Conservation (phyloP, 768 basidiomycete genomes). For the Dendrothele bispora region DNA sequence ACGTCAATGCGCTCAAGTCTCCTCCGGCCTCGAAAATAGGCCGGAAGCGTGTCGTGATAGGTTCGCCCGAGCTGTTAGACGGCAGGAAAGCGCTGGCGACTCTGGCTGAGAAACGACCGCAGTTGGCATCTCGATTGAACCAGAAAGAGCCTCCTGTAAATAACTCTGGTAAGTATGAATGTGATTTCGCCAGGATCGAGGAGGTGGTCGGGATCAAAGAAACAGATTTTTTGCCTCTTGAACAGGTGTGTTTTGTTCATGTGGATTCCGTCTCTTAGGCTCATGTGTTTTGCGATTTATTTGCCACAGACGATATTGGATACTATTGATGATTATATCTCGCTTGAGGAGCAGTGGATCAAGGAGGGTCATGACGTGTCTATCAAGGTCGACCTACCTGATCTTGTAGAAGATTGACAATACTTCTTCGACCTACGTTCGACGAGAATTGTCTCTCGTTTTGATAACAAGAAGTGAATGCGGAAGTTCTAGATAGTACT, state of each 20-base stretch:
- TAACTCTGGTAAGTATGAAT: not conserved
- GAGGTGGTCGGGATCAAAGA: slow-evolving; percentile 6
- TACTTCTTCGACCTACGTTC: too few relatives aligned
- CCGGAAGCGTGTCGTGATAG: slow-evolving; percentile 10
- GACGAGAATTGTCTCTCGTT: too few relatives aligned
- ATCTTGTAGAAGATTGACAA: too few relatives aligned
- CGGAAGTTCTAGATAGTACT: too few relatives aligned
- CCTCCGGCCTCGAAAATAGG: slow-evolving; percentile 7
- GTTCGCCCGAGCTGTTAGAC: not conserved
- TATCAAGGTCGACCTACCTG: too few relatives aligned
- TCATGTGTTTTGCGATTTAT: not conserved
- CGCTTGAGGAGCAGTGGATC: slow-evolving; percentile 3
- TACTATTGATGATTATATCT: slow-evolving; percentile 1
- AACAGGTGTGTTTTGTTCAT: not conserved
- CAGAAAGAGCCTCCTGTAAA: slow-evolving; percentile 10
- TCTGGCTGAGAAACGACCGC: not conserved
- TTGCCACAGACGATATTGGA: slow-evolving; percentile 5
- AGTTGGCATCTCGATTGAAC: not conserved
- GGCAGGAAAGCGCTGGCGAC: not conserved
- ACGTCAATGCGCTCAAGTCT: slow-evolving; percentile 12
- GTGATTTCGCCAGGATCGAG: slow-evolving; percentile 3
- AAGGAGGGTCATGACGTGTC: too few relatives aligned
- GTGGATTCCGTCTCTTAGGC: too few relatives aligned
- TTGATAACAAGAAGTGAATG: too few relatives aligned
- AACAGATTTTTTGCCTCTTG: not conserved